Base-by-base conservation (phyloP, 495 filamentous ascomycete genomes). In the Aspergillus heteromorphus region DNA sequence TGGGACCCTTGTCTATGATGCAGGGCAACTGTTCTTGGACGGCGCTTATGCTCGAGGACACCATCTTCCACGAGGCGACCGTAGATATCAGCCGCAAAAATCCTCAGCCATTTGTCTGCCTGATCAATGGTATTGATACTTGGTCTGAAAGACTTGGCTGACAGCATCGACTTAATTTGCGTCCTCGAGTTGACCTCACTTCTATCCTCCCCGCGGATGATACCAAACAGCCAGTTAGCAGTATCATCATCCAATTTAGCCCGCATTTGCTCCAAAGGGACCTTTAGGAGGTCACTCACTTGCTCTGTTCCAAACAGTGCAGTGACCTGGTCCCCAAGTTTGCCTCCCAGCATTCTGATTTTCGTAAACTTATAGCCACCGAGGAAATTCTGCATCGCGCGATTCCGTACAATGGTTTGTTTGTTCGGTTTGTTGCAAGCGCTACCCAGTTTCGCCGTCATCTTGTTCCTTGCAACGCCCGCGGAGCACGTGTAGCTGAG, bases 101-200 rank as follows among this genome's bases (percentile, higher is more conserved):
- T 96, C 14, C 84, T 78, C 42, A 98, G 74, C 93, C 93, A 98
- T 61, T 84, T 87, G 6, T 81, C 76, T 2, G 85, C 95, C 67
- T 95, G 89, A 20, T 93, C 91, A n/a, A 80, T 67, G 13, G 75
- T 83, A 58, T 83, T 88, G 63, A 98, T 89, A 55, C 77, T 84
- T 1, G 93, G 93, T 6, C 91, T 81, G 59, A 98, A 98, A 0
- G 91, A 93, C 64, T 98, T 98, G 41, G 93, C 92, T 1, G 89
- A 95, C n/a, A 97, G 79, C 93, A 98, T 98, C 18, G 87, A 92
- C 64, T 97, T 97, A 66, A 96, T 95, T 61, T 91, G 87, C 11
- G 91, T 96, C 54, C 93, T 82, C 31, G 91, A 79, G 61, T 90
- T 96, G 59, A 97, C 91, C 70, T 96, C 91, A 63, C 86, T 95